Evolutionary conservation across 1,139 yeast species (phyloP).

Genomic region (Wickerhamomyces sp.): DNA sequence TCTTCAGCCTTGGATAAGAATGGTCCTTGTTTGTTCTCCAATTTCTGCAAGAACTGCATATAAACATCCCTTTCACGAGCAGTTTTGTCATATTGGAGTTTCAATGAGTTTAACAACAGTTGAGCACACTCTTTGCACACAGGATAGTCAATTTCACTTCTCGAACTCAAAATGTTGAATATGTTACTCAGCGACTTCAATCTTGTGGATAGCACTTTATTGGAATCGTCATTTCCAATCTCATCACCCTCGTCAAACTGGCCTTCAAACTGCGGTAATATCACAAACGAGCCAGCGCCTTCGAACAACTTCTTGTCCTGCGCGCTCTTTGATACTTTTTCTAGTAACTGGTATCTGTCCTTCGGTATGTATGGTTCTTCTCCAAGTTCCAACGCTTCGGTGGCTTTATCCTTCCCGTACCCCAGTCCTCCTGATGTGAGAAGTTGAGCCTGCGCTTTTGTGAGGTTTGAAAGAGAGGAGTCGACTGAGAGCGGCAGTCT

Average conservation of each 20-base stretch:
- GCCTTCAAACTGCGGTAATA: conserved; percentile 23
- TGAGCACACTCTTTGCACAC: conserved; percentile 84
- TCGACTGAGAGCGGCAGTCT: conserved; percentile 53
- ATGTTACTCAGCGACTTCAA: conserved; percentile 51
- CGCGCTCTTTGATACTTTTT: conserved; percentile 16
- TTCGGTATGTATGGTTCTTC: conserved; percentile 26
- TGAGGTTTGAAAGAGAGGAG: conserved; percentile 45
- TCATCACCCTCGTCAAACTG: conserved; percentile 19
- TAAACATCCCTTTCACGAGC: conserved; percentile 79
- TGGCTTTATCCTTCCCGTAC: conserved; percentile 19
- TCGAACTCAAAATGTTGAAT: conserved; percentile 59
- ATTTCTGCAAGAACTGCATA: conserved; percentile 61
- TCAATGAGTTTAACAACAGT: conserved; percentile 59
- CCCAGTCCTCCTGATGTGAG: conserved; percentile 29
- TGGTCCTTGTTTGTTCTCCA: conserved; percentile 48
- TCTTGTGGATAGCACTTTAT: conserved; percentile 33
- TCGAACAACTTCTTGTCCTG: conserved; percentile 13
- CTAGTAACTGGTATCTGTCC: conserved; percentile 29
- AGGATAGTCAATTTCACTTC: conserved; percentile 82
- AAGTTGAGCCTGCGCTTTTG: conserved; percentile 47
- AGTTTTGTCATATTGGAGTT: conserved; percentile 65
- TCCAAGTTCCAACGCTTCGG: conserved; percentile 11
- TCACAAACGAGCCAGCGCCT: conserved; percentile 25
- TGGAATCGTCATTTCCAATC: conserved; percentile 11
- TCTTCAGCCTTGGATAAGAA: conserved; percentile 32